These are phyloP conservation scores for Coniosporium apollinis DNA, from an alignment of 495 filamentous ascomycete genomes.

Conservation along the genomic window DNA sequence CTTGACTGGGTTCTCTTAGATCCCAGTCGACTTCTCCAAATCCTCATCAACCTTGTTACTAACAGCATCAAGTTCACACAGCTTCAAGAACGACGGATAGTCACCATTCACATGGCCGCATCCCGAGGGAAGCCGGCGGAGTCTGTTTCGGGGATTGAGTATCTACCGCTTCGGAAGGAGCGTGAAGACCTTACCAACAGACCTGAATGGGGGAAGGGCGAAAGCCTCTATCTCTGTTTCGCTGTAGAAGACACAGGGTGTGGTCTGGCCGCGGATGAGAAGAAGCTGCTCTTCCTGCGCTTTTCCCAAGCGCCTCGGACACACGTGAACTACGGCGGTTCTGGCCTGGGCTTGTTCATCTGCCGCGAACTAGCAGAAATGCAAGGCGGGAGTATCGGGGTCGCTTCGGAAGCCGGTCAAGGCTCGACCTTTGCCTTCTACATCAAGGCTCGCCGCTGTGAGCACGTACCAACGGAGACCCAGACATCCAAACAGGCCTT, in stretches of 20 bases:
- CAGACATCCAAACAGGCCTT: not conserved
- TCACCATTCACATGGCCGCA: constrained; percentile 15
- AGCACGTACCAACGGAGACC: no score
- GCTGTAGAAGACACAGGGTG: constrained; percentile 24
- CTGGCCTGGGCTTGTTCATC: constrained; percentile 13
- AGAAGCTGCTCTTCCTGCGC: constrained; percentile 20
- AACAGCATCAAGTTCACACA: constrained; percentile 26
- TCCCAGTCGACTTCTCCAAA: constrained; percentile 18
- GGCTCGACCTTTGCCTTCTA: constrained; percentile 12
- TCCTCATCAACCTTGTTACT: constrained; percentile 22
- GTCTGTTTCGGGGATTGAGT: constrained; percentile 14
- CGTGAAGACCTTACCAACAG: constrained; percentile 7
- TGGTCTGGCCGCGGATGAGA: constrained; percentile 19
- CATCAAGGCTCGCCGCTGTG: constrained; percentile 1
- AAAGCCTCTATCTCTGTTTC: constrained; percentile 20
- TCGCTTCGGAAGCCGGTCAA: constrained; percentile 6
- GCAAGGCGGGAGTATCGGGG: constrained; percentile 14
- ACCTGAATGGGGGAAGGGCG: constrained; percentile 19
- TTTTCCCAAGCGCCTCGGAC: constrained; percentile 12
- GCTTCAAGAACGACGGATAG: constrained; percentile 13
- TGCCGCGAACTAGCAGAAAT: constrained; percentile 9
- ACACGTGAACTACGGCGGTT: constrained; percentile 11
- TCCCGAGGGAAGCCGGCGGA: constrained; percentile 13
- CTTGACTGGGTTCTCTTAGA: constrained; percentile 20
- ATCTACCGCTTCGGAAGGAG: not conserved